Evolutionary conservation across 208 protist genomes (phyloP), one percentile per base, ranked within the genome.

Genomic region (Naegleria fowleri): DNA sequence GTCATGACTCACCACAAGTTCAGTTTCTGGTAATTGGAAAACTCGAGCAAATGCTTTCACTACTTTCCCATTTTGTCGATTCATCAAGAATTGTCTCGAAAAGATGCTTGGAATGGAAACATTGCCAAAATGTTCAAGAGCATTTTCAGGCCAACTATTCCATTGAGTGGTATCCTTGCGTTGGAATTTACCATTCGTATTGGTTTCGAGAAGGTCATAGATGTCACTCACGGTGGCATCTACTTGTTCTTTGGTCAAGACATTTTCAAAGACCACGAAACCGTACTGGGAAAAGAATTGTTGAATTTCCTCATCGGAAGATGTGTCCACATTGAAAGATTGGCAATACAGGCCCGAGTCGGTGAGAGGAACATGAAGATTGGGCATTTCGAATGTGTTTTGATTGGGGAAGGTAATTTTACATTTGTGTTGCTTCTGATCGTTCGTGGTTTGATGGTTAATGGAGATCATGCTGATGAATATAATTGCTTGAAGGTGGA

Each of bases 271-370:
- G 5, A 89, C 86, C 0, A 89, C 43, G 25, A 89, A 89, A 38
- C 86, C 86, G 67, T 67, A 89, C 0, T 59, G 19, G 9, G 55
- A 7, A 67, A 89, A 89, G 36, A 89, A 89, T 58, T 88, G 11
- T 39, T 58, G 22, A 39, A 88, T 58, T 79, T 79, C 25, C 36
- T 79, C 25, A 36, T 79, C 29, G 9, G 13, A 25, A 36, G 0
- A 36, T 5, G 13, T 75, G 9, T 79, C 67, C 19, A 79, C 29
- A 9, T 25, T 36, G 29, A 79, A 79, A 9, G 67, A 79, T 79
- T 79, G 16, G n/a, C 67, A 79, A 79, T 79, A 79, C 29, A 76
- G 5, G 16, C n/a, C n/a, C 51, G 29, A 36, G 19, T 79, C 67
- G 16, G 16, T n/a, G 19, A 79, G 29, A 33, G 67, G 67, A 36